Evolutionary conservation across 106 monocot species (phyloP), one percentile per base, ranked within the genome.

Genomic region (Dactylorhiza incarnata): DNA sequence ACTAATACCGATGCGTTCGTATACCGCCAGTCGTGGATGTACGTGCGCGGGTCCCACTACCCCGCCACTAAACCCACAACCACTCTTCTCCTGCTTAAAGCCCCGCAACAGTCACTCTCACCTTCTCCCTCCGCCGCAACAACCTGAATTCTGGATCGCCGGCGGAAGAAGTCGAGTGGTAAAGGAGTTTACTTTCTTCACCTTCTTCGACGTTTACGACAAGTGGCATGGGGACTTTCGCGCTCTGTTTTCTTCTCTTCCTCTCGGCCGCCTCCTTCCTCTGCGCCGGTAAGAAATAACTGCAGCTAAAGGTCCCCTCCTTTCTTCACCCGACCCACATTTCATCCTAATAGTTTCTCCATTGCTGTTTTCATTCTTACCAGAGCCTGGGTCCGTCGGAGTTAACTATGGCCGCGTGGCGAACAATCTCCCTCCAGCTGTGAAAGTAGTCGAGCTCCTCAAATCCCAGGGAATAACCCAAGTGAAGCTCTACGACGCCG

Each of bases 341-440:
- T 6, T 59, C 67, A 49, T 8, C 5, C 44, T 15, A 13, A 71
- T 10, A 24, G 14, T 67, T 16, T 51, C 5, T 11, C n/a, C 0
- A 25, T 13, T 1, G 14, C 59, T 66, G 63, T 25, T 24, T 24
- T 26, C 73, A 66, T 65, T 29, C 65, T 12, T 65, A 29, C 11
- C 79, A 77, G 77, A 75, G 16, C 82, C 73, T 0, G 87, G 87
- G 0, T 11, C 63, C 9, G 50, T 92, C 51, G 92, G 92, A 8
- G 85, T 92, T 13, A 89, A 92, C 85, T 92, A 86, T 50, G 92
- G 92, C 29, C 75, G 89, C 19, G 92, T 87, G 50, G 92, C 86
- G 6, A 87, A 89, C 85, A 85, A 92, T 77, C 89, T 92, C 44
- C 89, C 86, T 2, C 16, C 89, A 0, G 76, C 89, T 3, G 1